phyloP scores from a whole-genome alignment of 371 early-diverging fungal genomes.

The Polyrhizophydium stewartii region DNA sequence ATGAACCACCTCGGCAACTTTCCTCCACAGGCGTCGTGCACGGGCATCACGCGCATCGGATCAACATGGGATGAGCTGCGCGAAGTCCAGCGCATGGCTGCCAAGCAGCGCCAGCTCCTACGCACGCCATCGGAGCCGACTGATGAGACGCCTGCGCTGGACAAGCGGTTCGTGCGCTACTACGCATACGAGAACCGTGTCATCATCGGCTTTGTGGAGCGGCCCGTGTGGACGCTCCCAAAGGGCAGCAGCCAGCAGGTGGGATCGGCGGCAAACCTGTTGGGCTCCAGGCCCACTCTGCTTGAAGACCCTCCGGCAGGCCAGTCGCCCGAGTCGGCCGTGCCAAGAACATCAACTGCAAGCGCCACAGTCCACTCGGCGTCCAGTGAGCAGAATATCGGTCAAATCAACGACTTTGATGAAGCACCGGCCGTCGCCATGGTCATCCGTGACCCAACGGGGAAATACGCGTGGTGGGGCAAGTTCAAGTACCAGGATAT shows the following conservation, averaged over 20 bases:
- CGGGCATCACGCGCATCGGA: constrained; percentile 53
- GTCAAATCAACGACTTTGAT: not conserved
- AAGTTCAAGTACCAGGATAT: constrained; percentile 46
- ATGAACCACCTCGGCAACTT: constrained; percentile 66
- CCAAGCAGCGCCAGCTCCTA: constrained; percentile 16
- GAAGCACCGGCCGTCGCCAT: constrained; percentile 29
- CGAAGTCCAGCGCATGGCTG: constrained; percentile 24
- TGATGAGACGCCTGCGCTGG: constrained; percentile 1
- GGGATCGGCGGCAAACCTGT: not conserved
- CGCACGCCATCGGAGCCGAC: not conserved
- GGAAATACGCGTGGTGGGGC: constrained; percentile 67
- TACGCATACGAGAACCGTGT: constrained; percentile 63
- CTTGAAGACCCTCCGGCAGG: not conserved
- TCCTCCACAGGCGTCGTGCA: constrained; percentile 51
- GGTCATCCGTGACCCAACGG: constrained; percentile 64
- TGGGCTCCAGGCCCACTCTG: no score
- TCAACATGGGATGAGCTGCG: constrained; percentile 51
- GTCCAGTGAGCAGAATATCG: not conserved
- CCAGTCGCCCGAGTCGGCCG: no score
- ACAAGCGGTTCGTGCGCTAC: constrained; percentile 46
- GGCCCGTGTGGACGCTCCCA: constrained; percentile 30
- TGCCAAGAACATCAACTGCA: no score
- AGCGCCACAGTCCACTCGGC: no score
- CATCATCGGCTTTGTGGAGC: constrained; percentile 56
- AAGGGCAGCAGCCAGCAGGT: not conserved